Conservation (phyloP, 495 filamentous ascomycete genomes). For the Penicillium diatomitis region DNA sequence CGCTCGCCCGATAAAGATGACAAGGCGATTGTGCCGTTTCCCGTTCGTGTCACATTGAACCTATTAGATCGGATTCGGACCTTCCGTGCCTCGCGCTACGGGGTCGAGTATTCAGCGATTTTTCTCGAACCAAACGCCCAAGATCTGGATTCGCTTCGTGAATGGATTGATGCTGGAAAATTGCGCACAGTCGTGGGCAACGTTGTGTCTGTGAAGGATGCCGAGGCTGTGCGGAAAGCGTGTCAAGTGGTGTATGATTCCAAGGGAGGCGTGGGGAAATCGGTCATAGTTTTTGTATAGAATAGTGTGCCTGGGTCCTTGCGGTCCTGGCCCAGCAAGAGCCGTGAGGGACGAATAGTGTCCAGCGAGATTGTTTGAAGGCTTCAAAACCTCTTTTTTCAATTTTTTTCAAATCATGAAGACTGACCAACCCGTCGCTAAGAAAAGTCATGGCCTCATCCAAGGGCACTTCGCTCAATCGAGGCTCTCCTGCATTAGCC, state of each 20-base stretch:
- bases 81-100: constrained; percentile 23
- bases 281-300: constrained; percentile 28
- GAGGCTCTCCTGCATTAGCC: constrained; percentile 11
- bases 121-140: constrained; percentile 27
- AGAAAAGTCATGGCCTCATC: background rate
- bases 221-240: constrained; percentile 33
- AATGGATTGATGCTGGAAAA: constrained; percentile 36
- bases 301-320: too few species aligned
- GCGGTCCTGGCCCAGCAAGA: too few species aligned
- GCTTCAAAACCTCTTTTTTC: too few species aligned
- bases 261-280: constrained; percentile 48
- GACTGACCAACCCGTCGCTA: too few species aligned
- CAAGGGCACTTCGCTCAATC: constrained; percentile 3
- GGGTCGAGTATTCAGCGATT: constrained; percentile 30
- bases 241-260: constrained; percentile 38
- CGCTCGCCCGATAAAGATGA: constrained; percentile 15
- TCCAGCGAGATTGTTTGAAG: too few species aligned
- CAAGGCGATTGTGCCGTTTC: constrained; percentile 20
- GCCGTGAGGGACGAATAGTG: too few species aligned
- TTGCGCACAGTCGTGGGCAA: constrained; percentile 36
- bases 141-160: constrained; percentile 33
- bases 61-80: constrained; percentile 26
- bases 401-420: too few species aligned
- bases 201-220: constrained; percentile 33
- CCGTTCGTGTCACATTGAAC: constrained; percentile 21